phyloP scores from a whole-genome alignment of 176 grass and related monocot species.

The Phoenix roebelenii region DNA sequence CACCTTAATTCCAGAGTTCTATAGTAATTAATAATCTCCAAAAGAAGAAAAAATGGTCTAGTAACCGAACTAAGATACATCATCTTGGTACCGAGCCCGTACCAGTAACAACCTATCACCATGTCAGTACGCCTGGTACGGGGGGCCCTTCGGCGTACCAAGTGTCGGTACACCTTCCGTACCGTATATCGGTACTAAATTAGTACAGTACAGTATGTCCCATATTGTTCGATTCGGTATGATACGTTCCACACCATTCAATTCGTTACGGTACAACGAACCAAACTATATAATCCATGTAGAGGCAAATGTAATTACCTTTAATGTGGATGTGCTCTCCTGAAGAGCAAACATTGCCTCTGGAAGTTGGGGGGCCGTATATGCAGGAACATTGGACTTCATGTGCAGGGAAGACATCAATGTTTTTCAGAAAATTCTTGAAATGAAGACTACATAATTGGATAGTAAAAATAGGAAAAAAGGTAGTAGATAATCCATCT shows the following conservation, averaged over 20 bases:
- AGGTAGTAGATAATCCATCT: constrained; percentile 16
- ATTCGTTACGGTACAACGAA: too few species aligned
- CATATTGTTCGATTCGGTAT: too few species aligned
- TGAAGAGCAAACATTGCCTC: constrained; percentile 30
- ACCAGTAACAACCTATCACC: too few species aligned
- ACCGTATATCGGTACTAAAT: too few species aligned
- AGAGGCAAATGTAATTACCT: constrained; percentile 20
- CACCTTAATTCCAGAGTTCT: too few species aligned
- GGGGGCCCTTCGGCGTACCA: too few species aligned
- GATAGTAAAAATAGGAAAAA: constrained; percentile 17
- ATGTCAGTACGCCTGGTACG: too few species aligned
- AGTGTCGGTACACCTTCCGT: too few species aligned
- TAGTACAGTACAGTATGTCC: too few species aligned
- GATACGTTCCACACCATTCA: too few species aligned
- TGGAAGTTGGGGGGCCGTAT: constrained; percentile 29
- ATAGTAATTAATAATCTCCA: too few species aligned
- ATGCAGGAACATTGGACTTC: constrained; percentile 33
- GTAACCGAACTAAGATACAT: neutral
- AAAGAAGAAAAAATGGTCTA: constrained; percentile 4
- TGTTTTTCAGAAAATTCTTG: constrained; percentile 25
- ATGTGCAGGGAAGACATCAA: constrained; percentile 16
- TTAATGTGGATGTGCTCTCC: constrained; percentile 22
- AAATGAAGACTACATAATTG: constrained; percentile 30
- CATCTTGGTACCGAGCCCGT: too few species aligned
- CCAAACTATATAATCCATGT: neutral